Evolutionary conservation across 805 yeast species (phyloP).

Genomic region (Cephaloascus albidus): DNA sequence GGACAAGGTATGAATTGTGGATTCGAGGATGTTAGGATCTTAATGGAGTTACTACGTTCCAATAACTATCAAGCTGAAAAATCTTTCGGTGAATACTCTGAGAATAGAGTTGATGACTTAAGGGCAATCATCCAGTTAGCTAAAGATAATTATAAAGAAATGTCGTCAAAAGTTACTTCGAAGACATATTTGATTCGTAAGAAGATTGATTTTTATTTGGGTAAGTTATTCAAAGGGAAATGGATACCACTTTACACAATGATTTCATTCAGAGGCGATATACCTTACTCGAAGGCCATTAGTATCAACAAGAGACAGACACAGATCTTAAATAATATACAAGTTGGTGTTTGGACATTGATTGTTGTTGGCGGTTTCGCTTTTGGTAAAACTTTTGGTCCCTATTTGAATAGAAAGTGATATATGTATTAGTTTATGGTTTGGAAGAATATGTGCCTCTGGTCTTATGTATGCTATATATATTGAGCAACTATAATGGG

Average conservation of each 20-base stretch:
- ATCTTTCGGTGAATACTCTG: slow-evolving; percentile 51
- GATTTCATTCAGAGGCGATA: slow-evolving; percentile 85
- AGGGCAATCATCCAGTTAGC: slow-evolving; percentile 73
- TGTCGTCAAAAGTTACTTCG: slow-evolving; percentile 74
- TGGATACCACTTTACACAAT: slow-evolving; percentile 89
- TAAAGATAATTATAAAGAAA: slow-evolving; percentile 72
- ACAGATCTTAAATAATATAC: slow-evolving; percentile 24
- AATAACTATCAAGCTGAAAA: slow-evolving; percentile 15
- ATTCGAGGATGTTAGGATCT: slow-evolving; percentile 75
- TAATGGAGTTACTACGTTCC: slow-evolving; percentile 38
- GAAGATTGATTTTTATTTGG: slow-evolving; percentile 55
- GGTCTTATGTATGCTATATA: too few species aligned
- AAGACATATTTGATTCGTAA: slow-evolving; percentile 55
- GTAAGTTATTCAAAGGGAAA: slow-evolving; percentile 43
- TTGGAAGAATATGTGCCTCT: too few species aligned
- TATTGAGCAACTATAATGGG: too few species aligned
- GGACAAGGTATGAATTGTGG: slow-evolving; percentile 98
- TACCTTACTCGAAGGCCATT: slow-evolving; percentile 65
- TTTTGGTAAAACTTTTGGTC: neutral
- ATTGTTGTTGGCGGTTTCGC: neutral
- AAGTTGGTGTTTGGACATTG: neutral
- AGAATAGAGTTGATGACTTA: slow-evolving; percentile 52
- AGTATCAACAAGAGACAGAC: slow-evolving; percentile 45
- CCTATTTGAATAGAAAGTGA: too few species aligned
- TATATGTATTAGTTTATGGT: too few species aligned